Evolutionary conservation across 2,329 filamentous ascomycete species (phyloP).

Genomic region (Bipolaris cookei): DNA sequence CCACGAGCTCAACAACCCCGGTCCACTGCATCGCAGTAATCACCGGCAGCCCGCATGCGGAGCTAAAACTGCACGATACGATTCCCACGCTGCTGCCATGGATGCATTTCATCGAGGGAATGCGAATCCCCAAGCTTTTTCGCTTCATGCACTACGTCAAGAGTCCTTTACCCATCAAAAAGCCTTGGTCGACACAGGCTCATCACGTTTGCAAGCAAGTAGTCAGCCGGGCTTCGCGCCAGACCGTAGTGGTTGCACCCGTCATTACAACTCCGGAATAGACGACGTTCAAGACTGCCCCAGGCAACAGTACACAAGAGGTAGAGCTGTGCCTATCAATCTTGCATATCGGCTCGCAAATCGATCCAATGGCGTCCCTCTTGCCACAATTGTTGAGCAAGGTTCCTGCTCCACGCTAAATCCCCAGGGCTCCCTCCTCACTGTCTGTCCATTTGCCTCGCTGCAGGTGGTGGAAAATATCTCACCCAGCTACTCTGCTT

Average conservation of each 20-base stretch:
- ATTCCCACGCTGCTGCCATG: slow-evolving; percentile 17
- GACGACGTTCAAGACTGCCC: slow-evolving; percentile 9
- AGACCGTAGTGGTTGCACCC: slow-evolving; percentile 24
- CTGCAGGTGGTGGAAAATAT: slow-evolving; percentile 21
- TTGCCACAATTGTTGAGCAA: slow-evolving; percentile 55
- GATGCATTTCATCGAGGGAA: slow-evolving; percentile 10
- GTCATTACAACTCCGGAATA: slow-evolving; percentile 4
- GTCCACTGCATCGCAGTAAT: slow-evolving; percentile 19
- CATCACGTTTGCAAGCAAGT: slow-evolving; percentile 5
- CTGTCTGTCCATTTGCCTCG: slow-evolving; percentile 27
- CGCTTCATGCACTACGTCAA: slow-evolving; percentile 12
- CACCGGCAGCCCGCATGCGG: slow-evolving; percentile 11
- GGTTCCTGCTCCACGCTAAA: slow-evolving; percentile 51
- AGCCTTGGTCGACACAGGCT: slow-evolving; percentile 20
- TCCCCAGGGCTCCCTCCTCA: slow-evolving; percentile 41
- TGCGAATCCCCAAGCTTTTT: slow-evolving; percentile 10
- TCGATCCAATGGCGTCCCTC: slow-evolving; percentile 45
- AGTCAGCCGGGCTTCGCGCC: slow-evolving; percentile 8
- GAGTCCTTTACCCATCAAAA: slow-evolving; percentile 34
- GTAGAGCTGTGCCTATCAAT: slow-evolving; percentile 32
- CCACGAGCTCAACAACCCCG: slow-evolving; percentile 8
- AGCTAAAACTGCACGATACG: slow-evolving; percentile 16
- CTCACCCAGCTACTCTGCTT: slow-evolving; percentile 21
- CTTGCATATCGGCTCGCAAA: slow-evolving; percentile 36
- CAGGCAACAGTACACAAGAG: slow-evolving; percentile 25